phyloP scores from a whole-genome alignment of 2,329 filamentous ascomycete genomes.

The Diaporthe sp. region DNA sequence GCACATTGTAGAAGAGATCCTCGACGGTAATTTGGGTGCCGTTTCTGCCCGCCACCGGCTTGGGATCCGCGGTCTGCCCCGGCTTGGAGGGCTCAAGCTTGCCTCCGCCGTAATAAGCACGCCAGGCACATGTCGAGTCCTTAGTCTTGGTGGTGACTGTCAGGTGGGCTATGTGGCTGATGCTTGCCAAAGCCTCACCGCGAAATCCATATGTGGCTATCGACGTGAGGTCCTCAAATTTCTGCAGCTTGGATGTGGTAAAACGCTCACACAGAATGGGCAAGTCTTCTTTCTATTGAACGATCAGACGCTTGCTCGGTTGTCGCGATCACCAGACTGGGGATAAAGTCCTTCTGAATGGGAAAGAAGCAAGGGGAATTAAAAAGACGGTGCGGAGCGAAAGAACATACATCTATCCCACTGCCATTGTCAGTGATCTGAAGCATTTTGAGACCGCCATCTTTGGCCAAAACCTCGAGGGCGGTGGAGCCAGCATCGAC shows the following conservation, averaged over 20 bases:
- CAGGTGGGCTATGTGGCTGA: constrained; percentile 97
- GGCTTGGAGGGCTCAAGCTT: constrained; percentile 86
- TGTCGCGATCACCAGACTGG: not conserved
- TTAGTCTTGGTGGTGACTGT: constrained; percentile 95
- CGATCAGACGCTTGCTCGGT: constrained; percentile 27
- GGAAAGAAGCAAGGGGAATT: not conserved
- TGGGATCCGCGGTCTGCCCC: constrained; percentile 87
- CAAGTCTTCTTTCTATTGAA: constrained; percentile 83
- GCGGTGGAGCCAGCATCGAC: constrained; percentile 97
- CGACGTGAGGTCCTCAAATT: constrained; percentile 89
- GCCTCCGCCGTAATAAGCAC: constrained; percentile 87
- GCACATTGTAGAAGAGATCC: constrained; percentile 97
- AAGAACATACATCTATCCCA: constrained; percentile 83
- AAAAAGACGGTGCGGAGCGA: not conserved
- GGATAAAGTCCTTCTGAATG: not conserved
- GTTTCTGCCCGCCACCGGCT: constrained; percentile 85
- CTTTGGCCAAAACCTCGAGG: constrained; percentile 91
- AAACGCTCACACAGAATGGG: constrained; percentile 94
- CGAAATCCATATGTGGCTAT: constrained; percentile 98
- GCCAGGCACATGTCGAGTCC: constrained; percentile 89
- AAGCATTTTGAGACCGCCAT: constrained; percentile 92
- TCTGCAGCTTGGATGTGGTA: constrained; percentile 94
- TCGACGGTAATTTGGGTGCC: constrained; percentile 98
- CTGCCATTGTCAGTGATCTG: constrained; percentile 98
- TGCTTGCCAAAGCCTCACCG: constrained; percentile 95